A percentile compares a stretch with the other conserved stretches of the same genome.
These are phyloP conservation scores for Diaporthe capsici DNA, from an alignment of 2,329 filamentous ascomycete genomes.

Conservation along the genomic window DNA sequence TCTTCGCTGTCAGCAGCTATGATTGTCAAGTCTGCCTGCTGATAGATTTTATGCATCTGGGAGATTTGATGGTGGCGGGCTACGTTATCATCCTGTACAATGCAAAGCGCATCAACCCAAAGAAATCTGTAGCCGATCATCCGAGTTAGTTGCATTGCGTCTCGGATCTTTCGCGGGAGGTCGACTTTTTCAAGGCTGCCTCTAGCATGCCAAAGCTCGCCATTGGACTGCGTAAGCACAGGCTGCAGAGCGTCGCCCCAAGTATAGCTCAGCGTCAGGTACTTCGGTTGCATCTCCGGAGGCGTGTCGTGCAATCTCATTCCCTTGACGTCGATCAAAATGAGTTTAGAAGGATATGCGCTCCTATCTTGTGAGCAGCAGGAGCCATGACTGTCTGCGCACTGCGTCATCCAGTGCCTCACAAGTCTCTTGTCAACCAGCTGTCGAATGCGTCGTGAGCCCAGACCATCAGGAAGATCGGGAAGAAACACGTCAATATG, in stretches of 20 bases:
- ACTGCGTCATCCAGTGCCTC: background rate
- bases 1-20: background rate
- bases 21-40: background rate
- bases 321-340: background rate
- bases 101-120: constrained; percentile 44
- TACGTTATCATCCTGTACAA: constrained; percentile 42
- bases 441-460: background rate
- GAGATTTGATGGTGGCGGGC: constrained; percentile 10
- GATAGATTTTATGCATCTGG: constrained; percentile 7
- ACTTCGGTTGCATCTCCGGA: background rate
- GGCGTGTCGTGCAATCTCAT: background rate
- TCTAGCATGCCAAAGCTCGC: background rate
- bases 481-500: background rate
- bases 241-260: constrained; percentile 47
- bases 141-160: constrained; percentile 37
- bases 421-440: background rate
- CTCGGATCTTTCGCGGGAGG: constrained; percentile 28
- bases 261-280: constrained; percentile 36
- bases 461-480: too few species aligned
- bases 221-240: background rate
- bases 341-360: background rate
- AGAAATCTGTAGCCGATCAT: constrained; percentile 41
- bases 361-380: background rate
- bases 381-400: background rate
- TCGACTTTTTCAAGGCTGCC: background rate